A percentile compares a stretch with the other conserved stretches of the same genome.
Evolutionary conservation across 495 filamentous ascomycete species (phyloP).

Genomic region (Pyrenula massariospora): DNA sequence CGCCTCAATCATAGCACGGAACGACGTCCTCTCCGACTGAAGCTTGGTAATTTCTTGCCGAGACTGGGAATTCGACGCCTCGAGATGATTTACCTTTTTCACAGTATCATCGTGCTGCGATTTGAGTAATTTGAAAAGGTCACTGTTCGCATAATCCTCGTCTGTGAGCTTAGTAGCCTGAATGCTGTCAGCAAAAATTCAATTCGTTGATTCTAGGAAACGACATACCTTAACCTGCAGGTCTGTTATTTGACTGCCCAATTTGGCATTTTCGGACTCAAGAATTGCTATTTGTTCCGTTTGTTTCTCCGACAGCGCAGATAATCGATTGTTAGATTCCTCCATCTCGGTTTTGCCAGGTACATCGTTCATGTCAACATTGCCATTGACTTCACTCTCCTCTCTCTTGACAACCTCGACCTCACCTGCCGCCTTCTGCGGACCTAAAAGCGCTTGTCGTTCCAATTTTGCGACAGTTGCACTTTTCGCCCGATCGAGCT

Average conservation of each 20-base stretch:
- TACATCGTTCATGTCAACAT: constrained; percentile 31
- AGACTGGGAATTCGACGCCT: constrained; percentile 76
- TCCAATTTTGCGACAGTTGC: constrained; percentile 85
- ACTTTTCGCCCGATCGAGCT: constrained; percentile 78
- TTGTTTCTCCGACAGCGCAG: constrained; percentile 63
- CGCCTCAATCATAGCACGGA: constrained; percentile 63
- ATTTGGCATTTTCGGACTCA: constrained; percentile 64
- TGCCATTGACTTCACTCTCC: constrained; percentile 43
- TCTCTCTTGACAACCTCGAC: constrained; percentile 45
- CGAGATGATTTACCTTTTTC: constrained; percentile 78
- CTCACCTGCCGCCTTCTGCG: constrained; percentile 34
- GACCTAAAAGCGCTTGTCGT: constrained; percentile 65
- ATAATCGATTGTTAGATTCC: constrained; percentile 58
- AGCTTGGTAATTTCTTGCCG: constrained; percentile 75
- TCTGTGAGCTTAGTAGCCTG: constrained; percentile 63
- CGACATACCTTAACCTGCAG: constrained; percentile 42
- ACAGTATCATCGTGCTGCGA: constrained; percentile 86
- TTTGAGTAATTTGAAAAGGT: constrained; percentile 85
- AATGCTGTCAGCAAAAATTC: constrained; percentile 4
- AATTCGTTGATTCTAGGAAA: neutral
- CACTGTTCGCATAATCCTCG: constrained; percentile 85
- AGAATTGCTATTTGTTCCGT: constrained; percentile 76
- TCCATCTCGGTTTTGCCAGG: constrained; percentile 44
- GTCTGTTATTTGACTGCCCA: constrained; percentile 69
- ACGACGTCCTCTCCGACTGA: constrained; percentile 73